Conservation (phyloP, 768 basidiomycete species). For the Termitomyces sp. region DNA sequence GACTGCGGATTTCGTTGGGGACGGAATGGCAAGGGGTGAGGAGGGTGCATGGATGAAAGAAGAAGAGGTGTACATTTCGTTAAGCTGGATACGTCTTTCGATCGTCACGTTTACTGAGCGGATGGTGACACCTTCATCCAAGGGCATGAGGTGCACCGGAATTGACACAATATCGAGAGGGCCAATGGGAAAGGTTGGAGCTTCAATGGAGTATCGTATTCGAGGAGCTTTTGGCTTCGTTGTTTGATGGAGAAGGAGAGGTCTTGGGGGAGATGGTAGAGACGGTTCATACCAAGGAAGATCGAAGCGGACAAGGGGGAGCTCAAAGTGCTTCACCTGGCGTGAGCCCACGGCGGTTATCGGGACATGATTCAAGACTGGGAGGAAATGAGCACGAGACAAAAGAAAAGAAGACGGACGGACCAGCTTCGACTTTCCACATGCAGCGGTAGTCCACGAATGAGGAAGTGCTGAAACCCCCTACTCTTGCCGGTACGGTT, state of each 20-base stretch:
- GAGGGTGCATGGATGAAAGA: constrained; percentile 20
- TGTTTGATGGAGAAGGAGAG: constrained; percentile 37
- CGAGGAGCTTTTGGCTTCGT: constrained; percentile 54
- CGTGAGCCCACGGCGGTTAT: constrained; percentile 65
- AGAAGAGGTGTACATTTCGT: constrained; percentile 29
- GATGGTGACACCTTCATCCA: constrained; percentile 53
- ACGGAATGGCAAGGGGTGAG: constrained; percentile 19
- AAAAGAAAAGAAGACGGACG: constrained; percentile 23
- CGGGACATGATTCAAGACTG: constrained; percentile 68
- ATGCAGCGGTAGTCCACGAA: constrained; percentile 77
- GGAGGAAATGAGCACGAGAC: constrained; percentile 14
- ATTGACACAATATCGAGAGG: constrained; percentile 72
- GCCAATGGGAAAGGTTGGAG: constrained; percentile 58
- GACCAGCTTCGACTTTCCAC: constrained; percentile 84
- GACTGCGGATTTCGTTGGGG: constrained; percentile 9
- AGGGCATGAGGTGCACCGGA: constrained; percentile 56
- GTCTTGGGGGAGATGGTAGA: constrained; percentile 32
- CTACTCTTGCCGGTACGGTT: constrained; percentile 55
- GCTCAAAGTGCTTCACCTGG: constrained; percentile 66
- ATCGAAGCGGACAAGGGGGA: constrained; percentile 71
- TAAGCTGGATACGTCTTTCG: constrained; percentile 68
- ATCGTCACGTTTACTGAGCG: constrained; percentile 63
- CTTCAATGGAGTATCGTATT: constrained; percentile 56
- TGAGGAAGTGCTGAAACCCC: constrained; percentile 66
- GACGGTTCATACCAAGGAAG: constrained; percentile 40